Conservation (phyloP, 305 asterid genomes). For the Fraxinus sp. region DNA sequence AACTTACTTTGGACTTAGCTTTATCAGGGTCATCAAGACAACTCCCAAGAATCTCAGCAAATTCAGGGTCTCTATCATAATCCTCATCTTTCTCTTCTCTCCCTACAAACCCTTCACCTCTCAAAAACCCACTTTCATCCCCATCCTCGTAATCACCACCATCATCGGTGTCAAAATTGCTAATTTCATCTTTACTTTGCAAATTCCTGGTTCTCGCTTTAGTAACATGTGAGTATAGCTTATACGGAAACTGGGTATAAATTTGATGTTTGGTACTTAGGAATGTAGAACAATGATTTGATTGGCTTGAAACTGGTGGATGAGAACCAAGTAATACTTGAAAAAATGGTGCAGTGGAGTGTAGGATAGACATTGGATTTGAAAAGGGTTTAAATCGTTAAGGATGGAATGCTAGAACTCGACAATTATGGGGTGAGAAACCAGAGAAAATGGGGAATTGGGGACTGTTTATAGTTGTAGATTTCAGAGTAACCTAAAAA, state of each 20-base stretch:
- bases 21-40: constrained; percentile 74
- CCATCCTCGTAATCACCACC: constrained; percentile 37
- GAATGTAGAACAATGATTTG: constrained; percentile 14
- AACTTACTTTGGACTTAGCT: constrained; percentile 75
- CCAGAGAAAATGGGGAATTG: not conserved
- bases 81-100: constrained; percentile 49
- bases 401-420: not conserved
- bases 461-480: not conserved
- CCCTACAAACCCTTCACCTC: constrained; percentile 28
- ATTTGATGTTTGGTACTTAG: constrained; percentile 13
- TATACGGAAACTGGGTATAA: constrained; percentile 19
- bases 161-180: constrained; percentile 28
- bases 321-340: constrained; percentile 10
- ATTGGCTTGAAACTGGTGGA: constrained; percentile 17
- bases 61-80: constrained; percentile 84
- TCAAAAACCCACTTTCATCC: constrained; percentile 18
- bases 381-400: constrained; percentile 7
- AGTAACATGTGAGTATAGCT: constrained; percentile 17
- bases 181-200: constrained; percentile 30
- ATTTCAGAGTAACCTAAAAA: not conserved
- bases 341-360: constrained; percentile 22
- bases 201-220: constrained; percentile 30
- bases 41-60: constrained; percentile 77
- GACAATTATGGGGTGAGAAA: not conserved
- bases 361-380: constrained; percentile 35